These are phyloP conservation scores for Boletus fagicola DNA, from an alignment of 768 basidiomycete species.

Conservation along the genomic window DNA sequence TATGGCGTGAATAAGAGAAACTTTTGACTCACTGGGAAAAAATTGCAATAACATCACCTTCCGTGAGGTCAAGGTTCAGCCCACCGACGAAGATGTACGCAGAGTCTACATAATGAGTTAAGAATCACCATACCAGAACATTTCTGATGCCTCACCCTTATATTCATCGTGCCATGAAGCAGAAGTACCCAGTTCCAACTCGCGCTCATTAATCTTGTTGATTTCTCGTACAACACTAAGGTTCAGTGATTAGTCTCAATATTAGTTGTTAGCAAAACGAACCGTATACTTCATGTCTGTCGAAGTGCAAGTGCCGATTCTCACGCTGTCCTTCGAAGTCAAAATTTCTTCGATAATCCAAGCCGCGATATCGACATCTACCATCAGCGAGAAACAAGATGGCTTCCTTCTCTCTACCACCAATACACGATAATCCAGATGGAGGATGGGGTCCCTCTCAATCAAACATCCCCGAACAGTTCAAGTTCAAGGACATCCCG, in stretches of 20 bases:
- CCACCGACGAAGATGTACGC: slow-evolving; percentile 96
- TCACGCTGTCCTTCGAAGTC: slow-evolving; percentile 16
- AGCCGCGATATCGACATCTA: slow-evolving; percentile 4
- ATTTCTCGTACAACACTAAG: slow-evolving; percentile 90
- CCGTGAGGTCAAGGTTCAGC: slow-evolving; percentile 83
- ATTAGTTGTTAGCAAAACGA: background rate
- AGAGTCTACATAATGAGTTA: slow-evolving; percentile 55
- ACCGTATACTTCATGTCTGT: slow-evolving; percentile 75
- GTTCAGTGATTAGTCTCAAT: slow-evolving; percentile 10
- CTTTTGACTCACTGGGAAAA: slow-evolving; percentile 83
- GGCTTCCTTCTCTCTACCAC: slow-evolving; percentile 83
- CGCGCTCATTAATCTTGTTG: slow-evolving; percentile 86
- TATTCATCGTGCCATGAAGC: slow-evolving; percentile 97
- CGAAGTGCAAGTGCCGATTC: slow-evolving; percentile 17
- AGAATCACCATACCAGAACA: background rate
- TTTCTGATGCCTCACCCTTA: slow-evolving; percentile 49
- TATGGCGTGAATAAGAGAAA: background rate
- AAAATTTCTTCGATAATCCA: slow-evolving; percentile 24
- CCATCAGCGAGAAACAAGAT: slow-evolving; percentile 36
- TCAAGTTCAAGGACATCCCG: slow-evolving; percentile 98
- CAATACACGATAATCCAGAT: slow-evolving; percentile 88
- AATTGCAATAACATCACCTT: slow-evolving; percentile 96
- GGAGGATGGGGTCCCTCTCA: slow-evolving; percentile 91
- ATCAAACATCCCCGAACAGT: slow-evolving; percentile 80
- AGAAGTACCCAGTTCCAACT: slow-evolving; percentile 72